Evolutionary conservation across 306 rosid species (phyloP).

Genomic region (Myrica gale): DNA sequence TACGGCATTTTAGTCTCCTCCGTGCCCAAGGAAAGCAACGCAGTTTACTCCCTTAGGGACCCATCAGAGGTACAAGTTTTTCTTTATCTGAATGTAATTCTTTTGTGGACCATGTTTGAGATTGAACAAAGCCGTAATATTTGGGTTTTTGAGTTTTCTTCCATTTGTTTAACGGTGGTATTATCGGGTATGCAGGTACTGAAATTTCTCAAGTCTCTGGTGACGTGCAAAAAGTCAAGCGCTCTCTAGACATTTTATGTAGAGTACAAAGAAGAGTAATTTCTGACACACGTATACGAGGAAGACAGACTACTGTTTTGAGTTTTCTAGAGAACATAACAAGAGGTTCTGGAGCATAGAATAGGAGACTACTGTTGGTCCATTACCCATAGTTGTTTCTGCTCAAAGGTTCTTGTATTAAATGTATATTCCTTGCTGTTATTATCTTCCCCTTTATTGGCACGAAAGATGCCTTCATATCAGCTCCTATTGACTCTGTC

Average conservation of each 20-base stretch:
- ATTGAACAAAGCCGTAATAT: too few species aligned
- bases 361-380: constrained; percentile 19
- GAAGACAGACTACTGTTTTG: constrained; percentile 29
- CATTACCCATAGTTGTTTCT: constrained; percentile 21
- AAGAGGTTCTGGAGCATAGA: constrained; percentile 42
- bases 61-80: constrained; percentile 72
- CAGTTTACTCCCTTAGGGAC: constrained; percentile 76
- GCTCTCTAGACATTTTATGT: constrained; percentile 46
- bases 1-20: constrained; percentile 83
- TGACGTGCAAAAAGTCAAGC: constrained; percentile 60
- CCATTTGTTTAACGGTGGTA: not conserved
- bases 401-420: constrained; percentile 42
- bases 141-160: not conserved
- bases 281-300: constrained; percentile 33
- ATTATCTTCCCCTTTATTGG: constrained; percentile 20
- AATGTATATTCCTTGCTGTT: constrained; percentile 49
- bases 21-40: constrained; percentile 78
- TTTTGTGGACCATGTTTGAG: not conserved
- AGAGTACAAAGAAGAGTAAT: constrained; percentile 34
- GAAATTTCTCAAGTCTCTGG: constrained; percentile 87
- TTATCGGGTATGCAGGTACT: constrained; percentile 58
- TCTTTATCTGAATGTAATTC: constrained; percentile 2
- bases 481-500: constrained; percentile 11
- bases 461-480: constrained; percentile 8
- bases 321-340: constrained; percentile 32